Percentiles rank a stretch among this genome's conserved stretches.
Conservation (phyloP, 495 filamentous ascomycete genomes). For the Geopyxis carbonaria region DNA sequence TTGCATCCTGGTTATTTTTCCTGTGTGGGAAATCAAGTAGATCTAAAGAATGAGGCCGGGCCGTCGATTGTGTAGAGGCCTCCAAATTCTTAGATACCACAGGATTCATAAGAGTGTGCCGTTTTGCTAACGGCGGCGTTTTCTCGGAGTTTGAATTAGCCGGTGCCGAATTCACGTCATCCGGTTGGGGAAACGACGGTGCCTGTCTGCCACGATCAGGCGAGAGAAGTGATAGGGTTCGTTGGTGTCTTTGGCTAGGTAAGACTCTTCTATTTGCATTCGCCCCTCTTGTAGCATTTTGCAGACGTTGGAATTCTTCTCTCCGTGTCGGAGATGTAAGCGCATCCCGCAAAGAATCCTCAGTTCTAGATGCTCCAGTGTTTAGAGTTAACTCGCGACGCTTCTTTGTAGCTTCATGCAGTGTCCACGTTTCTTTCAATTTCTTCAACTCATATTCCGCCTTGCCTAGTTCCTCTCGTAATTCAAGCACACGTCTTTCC, state of each 20-base stretch:
- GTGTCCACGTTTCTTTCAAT: slow-evolving; percentile 68
- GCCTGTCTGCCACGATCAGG: slow-evolving; percentile 33
- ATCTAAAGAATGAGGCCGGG: slow-evolving; percentile 4
- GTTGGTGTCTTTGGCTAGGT: slow-evolving; percentile 41
- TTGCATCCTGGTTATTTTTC: slow-evolving; percentile 29
- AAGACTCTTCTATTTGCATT: slow-evolving; percentile 38
- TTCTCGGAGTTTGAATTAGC: slow-evolving; percentile 8
- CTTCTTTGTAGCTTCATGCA: slow-evolving; percentile 63
- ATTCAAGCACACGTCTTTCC: slow-evolving; percentile 80
- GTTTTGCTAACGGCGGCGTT: slow-evolving; percentile 6
- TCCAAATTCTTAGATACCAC: slow-evolving; percentile 14
- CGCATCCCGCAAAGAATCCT: slow-evolving; percentile 17
- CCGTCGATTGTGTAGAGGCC: not conserved
- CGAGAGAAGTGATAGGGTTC: slow-evolving; percentile 73
- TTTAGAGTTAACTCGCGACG: slow-evolving; percentile 42
- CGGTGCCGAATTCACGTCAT: slow-evolving; percentile 13
- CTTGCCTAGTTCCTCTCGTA: slow-evolving; percentile 67
- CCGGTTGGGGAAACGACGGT: slow-evolving; percentile 27
- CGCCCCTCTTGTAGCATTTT: slow-evolving; percentile 26
- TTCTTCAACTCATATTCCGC: slow-evolving; percentile 61
- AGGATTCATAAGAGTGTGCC: slow-evolving; percentile 15
- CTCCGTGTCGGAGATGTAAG: slow-evolving; percentile 19
- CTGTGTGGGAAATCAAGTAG: slow-evolving; percentile 5
- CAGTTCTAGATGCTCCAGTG: slow-evolving; percentile 34
- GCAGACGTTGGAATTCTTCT: slow-evolving; percentile 15